phyloP scores from a whole-genome alignment of 148 eudicot genomes.

The Diospyros lotus region DNA sequence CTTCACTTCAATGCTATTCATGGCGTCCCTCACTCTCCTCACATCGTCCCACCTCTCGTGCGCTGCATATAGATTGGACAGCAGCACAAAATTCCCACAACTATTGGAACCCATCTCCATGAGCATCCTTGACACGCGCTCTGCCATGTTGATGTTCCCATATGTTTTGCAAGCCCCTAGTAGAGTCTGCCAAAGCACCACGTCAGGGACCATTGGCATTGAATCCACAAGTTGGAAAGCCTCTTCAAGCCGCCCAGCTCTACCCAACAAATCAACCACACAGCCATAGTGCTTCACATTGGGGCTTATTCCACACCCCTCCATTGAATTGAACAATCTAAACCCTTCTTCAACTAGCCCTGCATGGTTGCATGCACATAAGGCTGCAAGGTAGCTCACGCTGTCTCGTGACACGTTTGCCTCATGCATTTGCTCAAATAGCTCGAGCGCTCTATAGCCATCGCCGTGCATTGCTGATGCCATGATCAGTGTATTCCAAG shows the following conservation, averaged over 20 bases:
- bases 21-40: slow-evolving; percentile 60
- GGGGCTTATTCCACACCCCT: slow-evolving; percentile 34
- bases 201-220: slow-evolving; percentile 66
- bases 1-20: slow-evolving; percentile 58
- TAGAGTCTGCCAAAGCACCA: slow-evolving; percentile 77
- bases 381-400: slow-evolving; percentile 54
- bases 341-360: slow-evolving; percentile 75
- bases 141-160: slow-evolving; percentile 69
- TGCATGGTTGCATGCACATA: slow-evolving; percentile 80
- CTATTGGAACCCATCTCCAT: slow-evolving; percentile 73
- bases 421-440: slow-evolving; percentile 44
- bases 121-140: slow-evolving; percentile 64
- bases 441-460: slow-evolving; percentile 49
- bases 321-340: slow-evolving; percentile 53
- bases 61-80: slow-evolving; percentile 70
- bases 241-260: slow-evolving; percentile 69
- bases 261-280: slow-evolving; percentile 79
- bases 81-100: slow-evolving; percentile 68
- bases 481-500: slow-evolving; percentile 88
- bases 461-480: slow-evolving; percentile 70
- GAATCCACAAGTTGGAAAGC: slow-evolving; percentile 55
- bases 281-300: slow-evolving; percentile 78
- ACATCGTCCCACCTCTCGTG: slow-evolving; percentile 78
- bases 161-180: slow-evolving; percentile 78
- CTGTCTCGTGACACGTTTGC: slow-evolving; percentile 36